These are phyloP conservation scores for Vigna hirtella DNA, from an alignment of 306 rosid genomes.

Conservation along the genomic window DNA sequence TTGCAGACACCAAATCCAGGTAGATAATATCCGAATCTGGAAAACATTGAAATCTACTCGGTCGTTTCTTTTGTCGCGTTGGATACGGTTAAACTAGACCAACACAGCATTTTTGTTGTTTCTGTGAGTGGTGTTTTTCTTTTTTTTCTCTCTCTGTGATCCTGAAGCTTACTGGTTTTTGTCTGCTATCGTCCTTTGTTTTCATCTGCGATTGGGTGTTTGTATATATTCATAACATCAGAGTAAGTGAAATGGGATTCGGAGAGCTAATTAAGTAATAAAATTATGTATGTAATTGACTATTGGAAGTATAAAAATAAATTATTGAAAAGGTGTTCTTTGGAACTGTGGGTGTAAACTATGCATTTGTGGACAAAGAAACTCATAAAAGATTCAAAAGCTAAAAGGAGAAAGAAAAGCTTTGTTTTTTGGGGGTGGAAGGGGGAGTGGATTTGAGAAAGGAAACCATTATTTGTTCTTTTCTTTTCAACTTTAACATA, in stretches of 20 bases:
- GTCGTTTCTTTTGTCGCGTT: conserved; percentile 51
- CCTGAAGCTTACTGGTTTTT: conserved; percentile 70
- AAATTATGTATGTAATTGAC: conserved; percentile 16
- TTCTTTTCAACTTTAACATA: conserved; percentile 52
- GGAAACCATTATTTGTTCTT: conserved; percentile 58
- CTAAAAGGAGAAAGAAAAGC: conserved; percentile 51
- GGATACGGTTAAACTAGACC: conserved; percentile 46
- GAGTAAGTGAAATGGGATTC: conserved; percentile 49
- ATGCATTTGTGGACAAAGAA: conserved; percentile 51
- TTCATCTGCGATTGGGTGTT: conserved; percentile 38
- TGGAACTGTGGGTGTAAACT: conserved; percentile 46
- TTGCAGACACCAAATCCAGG: conserved; percentile 68
- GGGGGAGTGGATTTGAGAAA: conserved; percentile 43
- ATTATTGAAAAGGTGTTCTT: conserved; percentile 43
- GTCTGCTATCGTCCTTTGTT: conserved; percentile 69
- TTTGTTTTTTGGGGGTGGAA: conserved; percentile 42
- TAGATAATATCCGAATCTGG: conserved; percentile 47
- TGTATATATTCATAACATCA: conserved; percentile 12
- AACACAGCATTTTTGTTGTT: conserved; percentile 32
- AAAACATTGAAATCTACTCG: conserved; percentile 34
- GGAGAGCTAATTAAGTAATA: conserved; percentile 47
- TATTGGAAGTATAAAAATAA: conserved; percentile 16
- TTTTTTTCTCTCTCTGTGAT: conserved; percentile 36
- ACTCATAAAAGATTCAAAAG: conserved; percentile 60
- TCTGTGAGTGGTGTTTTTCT: conserved; percentile 23